Evolutionary conservation across 345 rosid species (phyloP), one percentile per base, ranked within the genome.

Genomic region (Gossypium arboreum): DNA sequence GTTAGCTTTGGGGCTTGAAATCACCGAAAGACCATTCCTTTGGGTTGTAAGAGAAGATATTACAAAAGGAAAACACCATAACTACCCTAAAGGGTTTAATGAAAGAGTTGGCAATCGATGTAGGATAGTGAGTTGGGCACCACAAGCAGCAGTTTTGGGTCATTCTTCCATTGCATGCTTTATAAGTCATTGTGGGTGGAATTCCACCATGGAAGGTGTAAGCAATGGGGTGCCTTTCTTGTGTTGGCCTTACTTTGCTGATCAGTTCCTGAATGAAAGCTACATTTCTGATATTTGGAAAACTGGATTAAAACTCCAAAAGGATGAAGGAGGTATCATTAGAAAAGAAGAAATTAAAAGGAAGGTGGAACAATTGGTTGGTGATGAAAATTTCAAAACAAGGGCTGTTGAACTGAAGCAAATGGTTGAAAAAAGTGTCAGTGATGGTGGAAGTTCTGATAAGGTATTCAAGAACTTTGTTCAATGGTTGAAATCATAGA

Each of bases 131-230:
- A 43, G 55, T 43, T 75, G 78, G 72, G 73, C 78, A 15, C 78
- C 78, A 4, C 78, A 75, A 56, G 29, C 41, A 1, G 58, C 17
- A 7, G 57, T 75, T 24, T 24, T 66, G 12, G 17, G 41, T 8
- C 72, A 75, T 66, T 39, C 72, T 16, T 52, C 73, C 1, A 56
- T 75, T 55, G 72, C 72, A 66, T 75, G 78, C 56, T 75, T 75
- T 52, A 0, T 56, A 56, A 81, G 84, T 71, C 88, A 85, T 10
- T 81, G 83, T 9, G 86, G 88, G 16, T 85, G 85, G 85, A 83
- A 81, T 68, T 83, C 88, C 2, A 75, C 78, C 9, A 16, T 85
- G 15, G 86, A 85, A 75, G 88, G 84, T 12, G 39, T 76, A 55
- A 65, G 82, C 73, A 83, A 66, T 51, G 82, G 85, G 11, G 75